These are phyloP conservation scores for Avicennia marina DNA, from an alignment of 257 asterid species.

Conservation along the genomic window DNA sequence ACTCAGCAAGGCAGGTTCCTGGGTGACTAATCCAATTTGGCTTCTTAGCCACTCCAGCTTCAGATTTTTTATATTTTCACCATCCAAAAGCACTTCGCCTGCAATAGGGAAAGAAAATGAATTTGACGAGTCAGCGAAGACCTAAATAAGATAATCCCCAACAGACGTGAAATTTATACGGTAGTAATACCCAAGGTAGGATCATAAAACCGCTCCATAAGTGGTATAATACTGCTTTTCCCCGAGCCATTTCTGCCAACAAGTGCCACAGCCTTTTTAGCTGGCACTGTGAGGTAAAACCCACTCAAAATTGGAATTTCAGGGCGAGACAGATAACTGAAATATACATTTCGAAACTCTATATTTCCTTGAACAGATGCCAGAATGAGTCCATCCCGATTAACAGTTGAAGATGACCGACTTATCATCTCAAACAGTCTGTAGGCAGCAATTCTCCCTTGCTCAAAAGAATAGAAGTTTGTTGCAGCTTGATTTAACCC, in stretches of 20 bases:
- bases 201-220: constrained; percentile 98
- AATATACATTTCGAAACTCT: constrained; percentile 96
- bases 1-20: constrained; percentile 98
- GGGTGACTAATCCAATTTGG: constrained; percentile 94
- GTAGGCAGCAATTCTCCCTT: constrained; percentile 99
- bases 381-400: constrained; percentile 80
- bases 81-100: constrained; percentile 99
- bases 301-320: constrained; percentile 99
- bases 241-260: constrained; percentile 99
- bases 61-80: constrained; percentile 91
- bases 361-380: constrained; percentile 91
- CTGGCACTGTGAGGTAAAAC: constrained; percentile 94
- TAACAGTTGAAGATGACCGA: constrained; percentile 74
- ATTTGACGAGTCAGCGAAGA: constrained; percentile 2
- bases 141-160: constrained; percentile 8
- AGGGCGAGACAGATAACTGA: constrained; percentile 96
- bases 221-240: constrained; percentile 97
- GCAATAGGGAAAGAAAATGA: constrained; percentile 23
- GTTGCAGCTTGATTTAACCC: constrained; percentile 99
- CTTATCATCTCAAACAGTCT: constrained; percentile 96
- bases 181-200: constrained; percentile 80
- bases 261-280: constrained; percentile 96
- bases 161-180: constrained; percentile 3
- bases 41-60: constrained; percentile 98
- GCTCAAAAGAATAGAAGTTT: constrained; percentile 94